Percentiles rank a stretch among this genome's conserved stretches.
These are phyloP conservation scores for Saturnispora silvae DNA, from an alignment of 805 yeast species.

Conservation along the genomic window DNA sequence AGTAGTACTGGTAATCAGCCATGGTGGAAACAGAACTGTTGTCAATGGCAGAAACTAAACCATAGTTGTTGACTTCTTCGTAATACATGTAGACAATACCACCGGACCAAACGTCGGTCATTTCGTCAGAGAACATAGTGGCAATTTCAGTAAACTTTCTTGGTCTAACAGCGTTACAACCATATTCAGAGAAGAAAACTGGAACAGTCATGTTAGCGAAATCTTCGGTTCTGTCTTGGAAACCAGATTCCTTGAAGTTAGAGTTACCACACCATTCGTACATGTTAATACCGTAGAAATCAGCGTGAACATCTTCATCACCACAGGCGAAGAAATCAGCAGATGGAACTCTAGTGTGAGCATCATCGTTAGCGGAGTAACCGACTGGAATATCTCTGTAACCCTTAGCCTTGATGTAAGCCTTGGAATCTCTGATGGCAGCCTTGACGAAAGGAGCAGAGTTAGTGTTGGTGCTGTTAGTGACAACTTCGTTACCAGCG, in stretches of 20 bases:
- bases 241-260: slow-evolving; percentile 53
- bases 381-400: slow-evolving; percentile 88
- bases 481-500: slow-evolving; percentile 96
- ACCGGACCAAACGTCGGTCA: slow-evolving; percentile 91
- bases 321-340: slow-evolving; percentile 89
- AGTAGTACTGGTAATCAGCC: slow-evolving; percentile 53
- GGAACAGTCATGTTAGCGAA: slow-evolving; percentile 69
- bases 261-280: slow-evolving; percentile 81
- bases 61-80: slow-evolving; percentile 75
- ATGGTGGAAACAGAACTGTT: slow-evolving; percentile 43
- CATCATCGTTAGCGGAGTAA: slow-evolving; percentile 87
- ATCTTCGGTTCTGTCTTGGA: slow-evolving; percentile 58
- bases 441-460: slow-evolving; percentile 95
- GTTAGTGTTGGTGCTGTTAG: slow-evolving; percentile 69
- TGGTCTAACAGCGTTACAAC: slow-evolving; percentile 68
- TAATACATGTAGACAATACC: slow-evolving; percentile 90
- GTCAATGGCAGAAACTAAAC: slow-evolving; percentile 52
- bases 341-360: slow-evolving; percentile 62
- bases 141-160: slow-evolving; percentile 69
- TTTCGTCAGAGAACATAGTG: slow-evolving; percentile 51
- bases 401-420: slow-evolving; percentile 52
- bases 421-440: slow-evolving; percentile 81
- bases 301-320: slow-evolving; percentile 49
- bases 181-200: slow-evolving; percentile 79
- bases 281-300: slow-evolving; percentile 79